Percentiles rank a stretch among this genome's conserved stretches.
Evolutionary conservation across 106 monocot genomes (phyloP).

Genomic region (Xerophyta viscosa): DNA sequence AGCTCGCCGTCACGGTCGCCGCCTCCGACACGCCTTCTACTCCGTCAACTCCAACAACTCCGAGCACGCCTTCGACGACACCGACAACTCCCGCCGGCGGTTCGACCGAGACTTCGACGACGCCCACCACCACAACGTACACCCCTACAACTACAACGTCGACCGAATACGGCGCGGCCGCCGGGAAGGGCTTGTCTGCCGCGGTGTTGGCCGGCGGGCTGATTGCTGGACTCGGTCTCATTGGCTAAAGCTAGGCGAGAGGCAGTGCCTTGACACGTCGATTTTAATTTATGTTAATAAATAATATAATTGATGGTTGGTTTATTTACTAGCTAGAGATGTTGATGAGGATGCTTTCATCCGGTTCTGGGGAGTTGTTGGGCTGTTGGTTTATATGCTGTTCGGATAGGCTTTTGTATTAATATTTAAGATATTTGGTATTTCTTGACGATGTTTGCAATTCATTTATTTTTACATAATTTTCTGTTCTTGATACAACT

Average conservation of each 20-base stretch:
- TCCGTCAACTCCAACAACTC: background rate
- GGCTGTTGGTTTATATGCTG: too few species aligned
- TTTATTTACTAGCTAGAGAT: too few species aligned
- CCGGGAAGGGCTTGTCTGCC: background rate
- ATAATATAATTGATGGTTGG: too few species aligned
- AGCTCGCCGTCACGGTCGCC: background rate
- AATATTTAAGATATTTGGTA: too few species aligned
- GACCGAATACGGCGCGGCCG: background rate
- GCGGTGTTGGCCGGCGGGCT: background rate
- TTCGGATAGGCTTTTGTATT: too few species aligned
- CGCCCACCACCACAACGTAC: too few species aligned
- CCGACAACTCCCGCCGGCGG: background rate
- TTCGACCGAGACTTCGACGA: too few species aligned
- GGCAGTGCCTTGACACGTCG: slow-evolving; percentile 1
- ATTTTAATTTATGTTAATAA: background rate
- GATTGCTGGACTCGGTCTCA: background rate
- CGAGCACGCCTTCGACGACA: background rate
- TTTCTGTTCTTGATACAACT: too few species aligned
- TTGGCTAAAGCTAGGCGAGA: background rate
- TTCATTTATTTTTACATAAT: too few species aligned
- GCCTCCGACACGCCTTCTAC: background rate
- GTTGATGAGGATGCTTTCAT: too few species aligned
- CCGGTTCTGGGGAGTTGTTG: too few species aligned
- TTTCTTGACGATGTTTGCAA: too few species aligned
- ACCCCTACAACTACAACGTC: background rate